Conservation (phyloP, 2,329 filamentous ascomycete genomes). For the Pseudocercospora crystallina region DNA sequence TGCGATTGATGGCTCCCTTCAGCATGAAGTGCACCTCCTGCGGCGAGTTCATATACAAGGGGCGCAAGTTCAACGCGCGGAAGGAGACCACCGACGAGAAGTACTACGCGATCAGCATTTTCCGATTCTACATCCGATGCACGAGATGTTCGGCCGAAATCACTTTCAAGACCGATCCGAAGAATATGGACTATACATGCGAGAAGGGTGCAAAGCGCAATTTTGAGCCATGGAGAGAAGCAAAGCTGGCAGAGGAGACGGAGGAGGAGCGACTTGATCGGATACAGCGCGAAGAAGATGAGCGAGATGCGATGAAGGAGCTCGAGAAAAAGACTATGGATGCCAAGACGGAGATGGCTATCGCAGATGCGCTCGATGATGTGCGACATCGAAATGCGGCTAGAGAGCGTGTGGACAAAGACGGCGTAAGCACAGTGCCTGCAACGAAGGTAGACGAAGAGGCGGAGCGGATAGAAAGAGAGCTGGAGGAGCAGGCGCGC, state of each 20-base stretch:
- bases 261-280: conserved; percentile 84
- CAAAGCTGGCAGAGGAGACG: conserved; percentile 69
- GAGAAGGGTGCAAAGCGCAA: conserved; percentile 85
- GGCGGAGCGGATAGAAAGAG: conserved; percentile 66
- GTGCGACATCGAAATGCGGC: conserved; percentile 89
- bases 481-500: conserved; percentile 79
- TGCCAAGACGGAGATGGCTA: conserved; percentile 91
- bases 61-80: conserved; percentile 90
- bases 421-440: conserved; percentile 57
- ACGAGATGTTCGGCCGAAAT: conserved; percentile 84
- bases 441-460: conserved; percentile 59
- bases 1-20: conserved; percentile 88
- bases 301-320: conserved; percentile 91
- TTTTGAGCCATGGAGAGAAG: conserved; percentile 84
- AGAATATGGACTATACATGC: conserved; percentile 85
- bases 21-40: conserved; percentile 70
- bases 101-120: conserved; percentile 85
- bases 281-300: conserved; percentile 74
- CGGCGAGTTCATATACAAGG: conserved; percentile 86
- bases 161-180: conserved; percentile 90
- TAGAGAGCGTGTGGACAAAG: conserved; percentile 70
- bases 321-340: conserved; percentile 91
- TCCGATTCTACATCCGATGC: conserved; percentile 80
- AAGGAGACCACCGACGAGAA: conserved; percentile 91
- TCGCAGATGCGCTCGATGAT: conserved; percentile 93